Base-by-base conservation (phyloP, 2,329 filamentous ascomycete species). In the Aspergillus oerlinghausenensis region DNA sequence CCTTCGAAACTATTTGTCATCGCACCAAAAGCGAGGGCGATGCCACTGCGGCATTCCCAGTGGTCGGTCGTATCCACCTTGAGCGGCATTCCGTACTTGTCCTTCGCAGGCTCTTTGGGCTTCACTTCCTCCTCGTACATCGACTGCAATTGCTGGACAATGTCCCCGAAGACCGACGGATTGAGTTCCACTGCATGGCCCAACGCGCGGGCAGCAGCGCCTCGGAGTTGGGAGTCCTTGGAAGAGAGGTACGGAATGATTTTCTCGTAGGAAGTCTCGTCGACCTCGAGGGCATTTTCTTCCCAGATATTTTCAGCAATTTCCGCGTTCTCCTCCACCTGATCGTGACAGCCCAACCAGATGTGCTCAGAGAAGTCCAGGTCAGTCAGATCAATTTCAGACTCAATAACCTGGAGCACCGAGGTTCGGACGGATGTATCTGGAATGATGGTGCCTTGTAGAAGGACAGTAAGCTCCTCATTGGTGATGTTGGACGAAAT, bases 71-170 rank as follows among this genome's bases (percentile, higher is more conserved):
- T 79, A 63, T 97, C 90, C 69, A 88, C 86, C 76, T 96, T 97
- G 67, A 86, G 88, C 3, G 91, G 89, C 89, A 99, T 96, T 54
- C 95, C 94, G 70, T 91, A 97, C 61, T 93, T 88, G 70, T 99
- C 93, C 42, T 93, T 86, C 66, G 93, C 87, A 10, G 92, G 90
- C 49, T 88, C 84, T 57, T 88, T 86, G 1, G 92, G 89, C 71
- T 94, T 95, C 6, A 90, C 88, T 62, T 93, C 84, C 60, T 92
- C 86, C 48, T 81, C 74, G 70, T 99, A 99, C 2, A 84, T 84
- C 4, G 82, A 76, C 67, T 91, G 82, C 23, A 99, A 79, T 54
- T 81, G 80, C 47, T 80, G 75, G 14, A 96, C 74, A 6, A 92
- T 80, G 10, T 81, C 75, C 5, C 81, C 75, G 57, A 93, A 84